Evolutionary conservation across 768 basidiomycete species (phyloP), one percentile per base, ranked within the genome.

Genomic region (Arthromyces matolae): DNA sequence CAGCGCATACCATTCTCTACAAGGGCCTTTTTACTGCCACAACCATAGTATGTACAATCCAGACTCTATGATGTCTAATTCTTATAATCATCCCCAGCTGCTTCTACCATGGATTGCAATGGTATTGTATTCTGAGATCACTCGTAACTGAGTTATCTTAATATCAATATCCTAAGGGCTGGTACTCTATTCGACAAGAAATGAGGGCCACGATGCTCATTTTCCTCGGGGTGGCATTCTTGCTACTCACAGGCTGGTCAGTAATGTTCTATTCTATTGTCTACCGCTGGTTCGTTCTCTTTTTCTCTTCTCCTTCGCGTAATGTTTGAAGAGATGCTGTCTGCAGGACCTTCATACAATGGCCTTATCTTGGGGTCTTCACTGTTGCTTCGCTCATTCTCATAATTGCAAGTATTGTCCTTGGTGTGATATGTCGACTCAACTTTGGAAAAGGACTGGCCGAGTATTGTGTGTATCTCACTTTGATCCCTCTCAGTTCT

Each of bases 401-500:
- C 8, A 62, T 75, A 29, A 47, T 67, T 58, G 64, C 69, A 16
- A 76, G 71, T 39, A 63, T 71, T 32, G 58, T 71, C 23, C 66
- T 83, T 12, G 78, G 74, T 7, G 53, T 73, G 42, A 59, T 79
- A 20, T 82, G 78, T 55, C 66, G 75, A 52, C 51, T 69, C 14
- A 76, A 80, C 54, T 84, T 83, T 54, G 75, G 67, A 40, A 71
- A 75, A 49, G 82, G 82, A 0, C 68, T 82, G 10, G 69, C 71
- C 1, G 66, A 83, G 45, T 83, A 80, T 55, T 60, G 81, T 84
- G 54, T 51, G 79, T 68, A 4, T 35, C 37, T 45, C 16, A 20
- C 31, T 40, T 19, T 43, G n/a, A 3, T 7, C 20, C n/a, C 12
- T n/a, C 7, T 39, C 25, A 18, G 18, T n/a, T 2, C 27, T 1